Conservation (phyloP, 1,284 basidiomycete species). For the Pseudozyma sp. region DNA sequence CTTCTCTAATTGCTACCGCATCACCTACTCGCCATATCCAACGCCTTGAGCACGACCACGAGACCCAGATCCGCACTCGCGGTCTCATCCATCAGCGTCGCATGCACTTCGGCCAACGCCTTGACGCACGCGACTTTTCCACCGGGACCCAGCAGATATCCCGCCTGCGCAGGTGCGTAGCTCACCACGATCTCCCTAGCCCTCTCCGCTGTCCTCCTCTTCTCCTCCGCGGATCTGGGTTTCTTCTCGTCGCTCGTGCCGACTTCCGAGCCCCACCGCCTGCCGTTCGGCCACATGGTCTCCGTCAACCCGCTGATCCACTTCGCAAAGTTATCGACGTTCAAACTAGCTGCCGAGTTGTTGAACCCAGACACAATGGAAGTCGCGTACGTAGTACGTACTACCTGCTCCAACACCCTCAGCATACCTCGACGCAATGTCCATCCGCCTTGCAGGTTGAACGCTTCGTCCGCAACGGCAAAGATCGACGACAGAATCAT, state of each 20-base stretch:
- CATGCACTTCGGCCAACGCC: conserved; percentile 61
- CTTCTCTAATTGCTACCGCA: neutral
- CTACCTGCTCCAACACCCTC: conserved; percentile 66
- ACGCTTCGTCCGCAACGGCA: conserved; percentile 68
- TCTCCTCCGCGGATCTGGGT: conserved; percentile 46
- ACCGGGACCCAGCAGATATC: conserved; percentile 63
- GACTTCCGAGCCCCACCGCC: conserved; percentile 29
- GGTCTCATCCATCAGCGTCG: conserved; percentile 52
- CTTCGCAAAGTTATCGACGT: conserved; percentile 50
- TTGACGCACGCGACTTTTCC: conserved; percentile 60
- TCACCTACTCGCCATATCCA: conserved; percentile 56
- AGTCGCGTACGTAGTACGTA: conserved; percentile 64
- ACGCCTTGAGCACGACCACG: conserved; percentile 50
- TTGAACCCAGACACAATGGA: conserved; percentile 62
- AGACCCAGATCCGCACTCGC: conserved; percentile 55
- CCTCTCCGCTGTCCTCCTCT: conserved; percentile 41
- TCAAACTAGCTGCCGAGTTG: conserved; percentile 57
- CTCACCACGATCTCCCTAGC: conserved; percentile 60
- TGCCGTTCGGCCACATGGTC: conserved; percentile 63
- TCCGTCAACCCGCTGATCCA: conserved; percentile 56
- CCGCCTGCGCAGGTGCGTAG: conserved; percentile 66
- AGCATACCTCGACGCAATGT: conserved; percentile 67
- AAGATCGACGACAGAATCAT: conserved; percentile 67
- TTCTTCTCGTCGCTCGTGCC: conserved; percentile 26
- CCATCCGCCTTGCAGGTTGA: conserved; percentile 67